These are phyloP conservation scores for Amanita rubescens DNA, from an alignment of 768 basidiomycete species.

Conservation along the genomic window DNA sequence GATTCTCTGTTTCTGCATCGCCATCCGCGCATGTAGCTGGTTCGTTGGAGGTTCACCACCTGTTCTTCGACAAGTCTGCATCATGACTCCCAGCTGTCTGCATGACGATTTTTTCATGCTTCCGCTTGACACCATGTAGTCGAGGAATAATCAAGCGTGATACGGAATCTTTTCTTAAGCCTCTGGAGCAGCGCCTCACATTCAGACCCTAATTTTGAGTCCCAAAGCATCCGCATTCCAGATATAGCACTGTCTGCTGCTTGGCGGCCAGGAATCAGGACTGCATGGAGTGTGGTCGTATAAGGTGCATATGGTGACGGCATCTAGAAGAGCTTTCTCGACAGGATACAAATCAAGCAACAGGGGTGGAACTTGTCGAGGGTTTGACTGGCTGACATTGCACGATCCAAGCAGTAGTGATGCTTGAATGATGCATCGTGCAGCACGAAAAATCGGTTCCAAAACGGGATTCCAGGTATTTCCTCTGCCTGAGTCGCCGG, in stretches of 20 bases:
- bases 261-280: conserved; percentile 2
- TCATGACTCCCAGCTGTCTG: not conserved
- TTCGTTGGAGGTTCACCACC: not conserved
- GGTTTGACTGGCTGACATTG: conserved; percentile 1
- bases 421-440: conserved; percentile 55
- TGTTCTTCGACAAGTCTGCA: not conserved
- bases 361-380: conserved; percentile 10
- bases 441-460: conserved; percentile 54
- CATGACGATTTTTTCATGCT: not conserved
- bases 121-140: conserved; percentile 8
- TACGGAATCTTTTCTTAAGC: not conserved
- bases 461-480: conserved; percentile 43
- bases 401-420: conserved; percentile 29
- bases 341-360: conserved; percentile 32
- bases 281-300: conserved; percentile 33
- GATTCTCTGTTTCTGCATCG: not conserved
- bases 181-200: conserved; percentile 12
- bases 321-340: conserved; percentile 56
- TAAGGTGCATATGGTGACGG: conserved; percentile 59
- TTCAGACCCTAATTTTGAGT: conserved; percentile 9
- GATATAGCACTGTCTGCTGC: conserved; percentile 19
- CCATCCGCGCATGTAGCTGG: not conserved
- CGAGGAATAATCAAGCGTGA: not conserved
- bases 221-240: conserved; percentile 20
- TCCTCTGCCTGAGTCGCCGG: conserved; percentile 6